Evolutionary conservation across 805 yeast species (phyloP).

Genomic region (Sugiyamaella valdiviana): DNA sequence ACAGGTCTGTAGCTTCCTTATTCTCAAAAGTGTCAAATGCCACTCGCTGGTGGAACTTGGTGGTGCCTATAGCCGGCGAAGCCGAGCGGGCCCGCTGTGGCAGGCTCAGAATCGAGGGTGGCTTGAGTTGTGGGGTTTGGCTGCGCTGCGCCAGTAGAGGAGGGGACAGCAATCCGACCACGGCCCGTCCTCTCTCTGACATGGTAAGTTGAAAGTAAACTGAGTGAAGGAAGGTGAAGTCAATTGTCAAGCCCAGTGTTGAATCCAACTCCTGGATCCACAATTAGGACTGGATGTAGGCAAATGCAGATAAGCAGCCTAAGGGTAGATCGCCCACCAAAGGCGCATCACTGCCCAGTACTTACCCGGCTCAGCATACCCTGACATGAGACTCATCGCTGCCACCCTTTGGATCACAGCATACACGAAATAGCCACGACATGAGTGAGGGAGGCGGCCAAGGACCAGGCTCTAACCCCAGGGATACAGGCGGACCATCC

Average conservation of each 20-base stretch:
- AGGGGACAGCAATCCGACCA: neutral
- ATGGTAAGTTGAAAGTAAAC: no score
- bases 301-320: no score
- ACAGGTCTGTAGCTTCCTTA: constrained; percentile 30
- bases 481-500: neutral
- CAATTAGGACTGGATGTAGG: no score
- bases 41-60: constrained; percentile 30
- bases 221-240: no score
- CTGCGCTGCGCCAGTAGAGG: neutral
- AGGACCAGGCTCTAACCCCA: neutral
- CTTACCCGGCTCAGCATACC: no score
- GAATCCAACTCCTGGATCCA: no score
- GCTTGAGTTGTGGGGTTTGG: neutral
- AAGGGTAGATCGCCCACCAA: no score
- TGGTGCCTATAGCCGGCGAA: neutral
- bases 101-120: neutral
- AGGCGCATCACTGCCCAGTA: no score
- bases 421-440: neutral
- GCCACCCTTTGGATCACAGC: no score
- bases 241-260: no score
- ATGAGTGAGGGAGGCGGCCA: neutral
- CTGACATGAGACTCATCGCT: no score
- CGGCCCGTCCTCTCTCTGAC: neutral
- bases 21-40: constrained; percentile 41
- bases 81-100: neutral